These are phyloP conservation scores for Datisca glomerata DNA, from an alignment of 306 rosid species.

Conservation along the genomic window DNA sequence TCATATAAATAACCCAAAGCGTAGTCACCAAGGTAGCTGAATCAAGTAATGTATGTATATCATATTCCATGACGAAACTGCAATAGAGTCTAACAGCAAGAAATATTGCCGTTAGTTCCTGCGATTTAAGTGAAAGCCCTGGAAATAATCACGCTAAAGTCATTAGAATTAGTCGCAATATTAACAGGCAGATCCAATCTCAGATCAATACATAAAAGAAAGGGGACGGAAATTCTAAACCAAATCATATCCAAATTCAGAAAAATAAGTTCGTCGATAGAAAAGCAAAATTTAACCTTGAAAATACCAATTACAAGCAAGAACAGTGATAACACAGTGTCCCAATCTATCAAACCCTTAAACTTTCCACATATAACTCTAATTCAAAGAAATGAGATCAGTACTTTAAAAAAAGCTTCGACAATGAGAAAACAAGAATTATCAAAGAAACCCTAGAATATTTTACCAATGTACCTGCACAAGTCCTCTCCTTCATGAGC, in stretches of 20 bases:
- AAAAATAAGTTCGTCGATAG: not conserved
- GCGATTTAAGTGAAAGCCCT: conserved; percentile 75
- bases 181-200: not conserved
- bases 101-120: conserved; percentile 66
- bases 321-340: not conserved
- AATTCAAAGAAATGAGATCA: not conserved
- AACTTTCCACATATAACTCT: not conserved
- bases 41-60: conserved; percentile 66
- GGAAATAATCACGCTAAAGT: conserved; percentile 4
- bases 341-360: not conserved
- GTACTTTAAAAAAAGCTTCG: not conserved
- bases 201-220: not conserved
- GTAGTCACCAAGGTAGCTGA: conserved; percentile 55
- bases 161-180: not conserved
- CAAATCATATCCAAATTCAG: not conserved
- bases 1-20: conserved; percentile 67
- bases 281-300: not conserved
- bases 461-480: conserved; percentile 31
- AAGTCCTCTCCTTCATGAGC: conserved; percentile 55
- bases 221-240: not conserved
- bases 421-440: not conserved
- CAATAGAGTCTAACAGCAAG: conserved; percentile 60
- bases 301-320: not conserved
- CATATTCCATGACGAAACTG: conserved; percentile 78
- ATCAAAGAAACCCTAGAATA: not conserved